A percentile compares a stretch with the other conserved stretches of the same genome.
Evolutionary conservation across 305 asterid genomes (phyloP).

Genomic region (Fraxinus angustifolia): DNA sequence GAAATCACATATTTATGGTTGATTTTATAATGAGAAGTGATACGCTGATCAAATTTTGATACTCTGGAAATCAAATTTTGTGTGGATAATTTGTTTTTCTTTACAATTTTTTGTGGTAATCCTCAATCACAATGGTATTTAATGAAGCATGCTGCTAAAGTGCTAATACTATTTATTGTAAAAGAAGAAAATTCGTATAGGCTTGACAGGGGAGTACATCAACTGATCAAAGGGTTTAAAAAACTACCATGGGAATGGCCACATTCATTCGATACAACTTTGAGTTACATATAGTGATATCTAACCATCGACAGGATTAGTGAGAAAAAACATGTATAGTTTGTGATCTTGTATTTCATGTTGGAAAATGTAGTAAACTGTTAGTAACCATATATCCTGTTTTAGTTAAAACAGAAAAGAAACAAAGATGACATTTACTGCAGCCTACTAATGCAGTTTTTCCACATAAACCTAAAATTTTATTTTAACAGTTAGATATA

Average conservation of each 20-base stretch:
- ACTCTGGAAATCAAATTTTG: not conserved
- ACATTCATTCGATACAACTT: not conserved
- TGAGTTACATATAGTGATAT: not conserved
- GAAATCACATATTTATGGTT: not conserved
- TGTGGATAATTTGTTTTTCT: not conserved
- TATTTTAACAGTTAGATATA: not conserved
- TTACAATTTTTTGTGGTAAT: not conserved
- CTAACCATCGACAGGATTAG: not conserved
- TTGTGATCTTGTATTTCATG: not conserved
- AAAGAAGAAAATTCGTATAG: not conserved
- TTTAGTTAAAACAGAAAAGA: not conserved
- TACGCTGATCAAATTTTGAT: not conserved
- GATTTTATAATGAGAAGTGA: not conserved
- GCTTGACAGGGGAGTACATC: not conserved
- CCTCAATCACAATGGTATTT: not conserved
- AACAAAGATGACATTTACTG: not conserved
- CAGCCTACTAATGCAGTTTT: not conserved
- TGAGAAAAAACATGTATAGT: not conserved
- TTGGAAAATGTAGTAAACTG: not conserved
- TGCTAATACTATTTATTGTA: not conserved
- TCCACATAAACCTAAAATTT: not conserved
- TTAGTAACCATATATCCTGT: not conserved
- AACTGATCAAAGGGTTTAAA: not conserved
- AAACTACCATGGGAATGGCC: not conserved
- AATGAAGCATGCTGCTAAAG: not conserved